Conservation (phyloP, 495 filamentous ascomycete species). For the Penicillium flavigenum region DNA sequence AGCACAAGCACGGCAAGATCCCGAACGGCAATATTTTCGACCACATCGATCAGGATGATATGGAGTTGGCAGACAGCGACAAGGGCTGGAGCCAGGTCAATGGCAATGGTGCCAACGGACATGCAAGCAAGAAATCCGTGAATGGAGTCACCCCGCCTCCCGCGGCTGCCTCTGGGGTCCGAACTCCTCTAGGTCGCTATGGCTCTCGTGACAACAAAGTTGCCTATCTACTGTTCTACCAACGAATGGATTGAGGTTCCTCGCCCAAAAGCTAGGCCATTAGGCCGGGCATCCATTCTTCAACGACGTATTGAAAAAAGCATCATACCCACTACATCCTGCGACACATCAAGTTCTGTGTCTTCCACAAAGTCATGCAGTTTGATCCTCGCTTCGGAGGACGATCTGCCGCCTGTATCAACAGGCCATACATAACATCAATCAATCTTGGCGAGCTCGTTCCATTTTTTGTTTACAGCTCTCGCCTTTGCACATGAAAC, state of each 20-base stretch:
- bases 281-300: constrained; percentile 2
- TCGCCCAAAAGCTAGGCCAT: constrained; percentile 5
- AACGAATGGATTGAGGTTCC: constrained; percentile 57
- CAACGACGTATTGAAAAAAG: constrained; percentile 7
- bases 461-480: constrained; percentile 5
- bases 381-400: constrained; percentile 7
- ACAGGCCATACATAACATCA: constrained; percentile 24
- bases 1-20: constrained; percentile 58
- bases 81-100: constrained; percentile 85
- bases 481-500: constrained; percentile 9
- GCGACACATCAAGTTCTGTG: constrained; percentile 7
- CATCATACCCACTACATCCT: constrained; percentile 19
- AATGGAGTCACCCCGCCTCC: constrained; percentile 60
- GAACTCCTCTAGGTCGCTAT: constrained; percentile 61
- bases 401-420: constrained; percentile 9
- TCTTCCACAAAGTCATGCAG: constrained; percentile 13
- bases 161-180: constrained; percentile 52
- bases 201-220: constrained; percentile 90
- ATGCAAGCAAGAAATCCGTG: constrained; percentile 62
- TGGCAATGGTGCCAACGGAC: constrained; percentile 47
- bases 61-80: constrained; percentile 56
- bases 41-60: constrained; percentile 65
- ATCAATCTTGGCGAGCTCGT: constrained; percentile 6
- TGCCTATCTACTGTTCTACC: constrained; percentile 94
- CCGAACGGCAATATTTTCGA: constrained; percentile 67